Evolutionary conservation across 495 filamentous ascomycete species (phyloP), one percentile per base, ranked within the genome.

Genomic region (Bacidia rubella): DNA sequence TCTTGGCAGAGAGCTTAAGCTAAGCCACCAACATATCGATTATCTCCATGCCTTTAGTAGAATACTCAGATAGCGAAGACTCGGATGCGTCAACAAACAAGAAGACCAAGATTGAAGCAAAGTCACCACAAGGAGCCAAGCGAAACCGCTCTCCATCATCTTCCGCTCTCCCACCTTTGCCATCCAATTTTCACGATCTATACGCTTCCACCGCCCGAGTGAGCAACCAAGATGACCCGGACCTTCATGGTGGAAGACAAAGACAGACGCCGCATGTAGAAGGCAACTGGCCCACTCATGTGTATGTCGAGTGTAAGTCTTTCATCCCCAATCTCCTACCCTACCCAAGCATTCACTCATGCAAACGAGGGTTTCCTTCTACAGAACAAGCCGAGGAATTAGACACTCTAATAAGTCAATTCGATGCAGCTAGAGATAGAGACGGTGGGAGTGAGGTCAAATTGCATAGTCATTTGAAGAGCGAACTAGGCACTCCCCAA

Each of bases 261-360:
- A 75, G 92, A 22, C 76, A 78, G 40, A 85, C 79, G 40, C 90
- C 92, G 2, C 92, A 98, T 66, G 69, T 90, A 11, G 77, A 84
- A 48, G 92, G 92, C 21, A 85, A 86, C 68, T 98, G 92, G 92
- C 86, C 92, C 1, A 88, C 81, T 17, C 89, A 95, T 65, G 59
- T 96, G 20, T 98, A 93, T 65, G 71, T 97, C 51, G 90, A 97
- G 72, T 98, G 90, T 90, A 74, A 63, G 80, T 69, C n/a, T 51
- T 56, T 23, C 9, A 19, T 50, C 26, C 27, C 15, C 11, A n/a
- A 27, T 59, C 15, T 29, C 43, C n/a, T n/a, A 10, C n/a, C 10
- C n/a, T 39, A 10, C 32, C 9, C 32, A 39, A 9, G 43, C 23
- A 11, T 15, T 48, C 53, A 65, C 72, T 69, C 65, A 71, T 56